Evolutionary conservation across 345 rosid genomes (phyloP).

Genomic region (Populus simonii): DNA sequence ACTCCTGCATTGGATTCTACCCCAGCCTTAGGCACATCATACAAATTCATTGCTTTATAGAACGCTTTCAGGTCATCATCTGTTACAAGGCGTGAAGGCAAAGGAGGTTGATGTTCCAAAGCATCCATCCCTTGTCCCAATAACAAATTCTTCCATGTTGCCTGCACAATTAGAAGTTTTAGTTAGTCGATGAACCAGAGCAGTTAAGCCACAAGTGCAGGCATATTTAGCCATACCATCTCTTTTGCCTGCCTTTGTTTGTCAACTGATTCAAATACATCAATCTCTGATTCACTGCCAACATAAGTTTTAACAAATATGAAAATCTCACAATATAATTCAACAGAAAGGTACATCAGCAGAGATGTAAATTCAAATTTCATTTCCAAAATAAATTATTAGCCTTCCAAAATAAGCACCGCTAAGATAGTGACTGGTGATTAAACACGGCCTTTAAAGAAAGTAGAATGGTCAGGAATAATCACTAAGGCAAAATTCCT

Average conservation of each 20-base stretch:
- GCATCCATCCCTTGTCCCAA: conserved; percentile 38
- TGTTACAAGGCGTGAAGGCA: conserved; percentile 82
- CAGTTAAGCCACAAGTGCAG: conserved; percentile 3
- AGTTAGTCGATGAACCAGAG: not conserved
- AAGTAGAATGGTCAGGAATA: not conserved
- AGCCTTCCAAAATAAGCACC: not conserved
- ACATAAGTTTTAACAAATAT: conserved; percentile 3
- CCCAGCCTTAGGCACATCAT: conserved; percentile 56
- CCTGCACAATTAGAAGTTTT: conserved; percentile 41
- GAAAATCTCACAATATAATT: not conserved
- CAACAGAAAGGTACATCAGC: not conserved
- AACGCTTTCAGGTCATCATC: conserved; percentile 73
- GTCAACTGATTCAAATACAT: conserved; percentile 81
- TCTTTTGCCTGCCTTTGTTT: conserved; percentile 65
- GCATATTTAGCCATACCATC: conserved; percentile 46
- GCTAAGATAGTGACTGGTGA: not conserved
- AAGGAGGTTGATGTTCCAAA: conserved; percentile 42
- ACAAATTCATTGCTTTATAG: conserved; percentile 65
- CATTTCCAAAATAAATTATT: not conserved
- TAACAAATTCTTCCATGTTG: conserved; percentile 62
- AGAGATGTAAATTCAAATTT: not conserved
- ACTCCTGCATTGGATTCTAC: conserved; percentile 45
- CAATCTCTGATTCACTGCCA: conserved; percentile 86
- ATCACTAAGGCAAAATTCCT: not conserved
- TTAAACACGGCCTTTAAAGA: not conserved